These are phyloP conservation scores for Thermochaetoides thermophila DNA, from an alignment of 495 filamentous ascomycete genomes.

Conservation along the genomic window DNA sequence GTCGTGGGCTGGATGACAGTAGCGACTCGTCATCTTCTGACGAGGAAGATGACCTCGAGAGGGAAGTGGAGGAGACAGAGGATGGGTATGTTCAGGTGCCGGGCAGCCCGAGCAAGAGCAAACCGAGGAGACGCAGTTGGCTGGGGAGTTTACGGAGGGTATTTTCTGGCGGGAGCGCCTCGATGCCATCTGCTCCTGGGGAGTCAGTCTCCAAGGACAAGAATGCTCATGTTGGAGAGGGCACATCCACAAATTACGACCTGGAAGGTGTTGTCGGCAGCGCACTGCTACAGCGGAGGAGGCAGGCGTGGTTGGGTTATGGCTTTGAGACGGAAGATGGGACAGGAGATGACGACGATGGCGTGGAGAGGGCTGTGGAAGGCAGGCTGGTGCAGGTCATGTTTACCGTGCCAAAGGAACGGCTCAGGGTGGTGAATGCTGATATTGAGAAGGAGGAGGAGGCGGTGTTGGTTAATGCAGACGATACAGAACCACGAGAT, in stretches of 20 bases:
- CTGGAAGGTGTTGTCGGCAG: too few species aligned
- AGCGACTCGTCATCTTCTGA: neutral
- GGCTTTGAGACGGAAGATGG: too few species aligned
- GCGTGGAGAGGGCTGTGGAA: slow-evolving; percentile 72
- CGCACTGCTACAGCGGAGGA: too few species aligned
- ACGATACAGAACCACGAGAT: too few species aligned
- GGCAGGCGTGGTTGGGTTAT: neutral
- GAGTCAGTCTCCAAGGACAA: too few species aligned
- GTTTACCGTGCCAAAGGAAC: slow-evolving; percentile 81
- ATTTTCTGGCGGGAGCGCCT: slow-evolving; percentile 19
- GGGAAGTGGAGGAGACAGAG: slow-evolving; percentile 11
- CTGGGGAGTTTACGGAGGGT: slow-evolving; percentile 33
- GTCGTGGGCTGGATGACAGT: neutral
- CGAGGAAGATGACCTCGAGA: neutral
- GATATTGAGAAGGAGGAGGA: slow-evolving; percentile 32
- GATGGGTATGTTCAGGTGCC: slow-evolving; percentile 18
- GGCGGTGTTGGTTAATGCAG: slow-evolving; percentile 18
- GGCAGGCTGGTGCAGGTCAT: slow-evolving; percentile 76
- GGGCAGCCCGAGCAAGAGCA: slow-evolving; percentile 34
- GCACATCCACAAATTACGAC: slow-evolving; percentile 13
- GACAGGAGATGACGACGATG: slow-evolving; percentile 32
- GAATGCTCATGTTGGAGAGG: neutral
- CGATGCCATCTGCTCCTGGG: too few species aligned
- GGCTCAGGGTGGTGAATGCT: slow-evolving; percentile 73
- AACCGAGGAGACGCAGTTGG: slow-evolving; percentile 26